A percentile compares a stretch with the other conserved stretches of the same genome.
Evolutionary conservation across 2,329 filamentous ascomycete species (phyloP).

Genomic region (Calonectria hawksworthii): DNA sequence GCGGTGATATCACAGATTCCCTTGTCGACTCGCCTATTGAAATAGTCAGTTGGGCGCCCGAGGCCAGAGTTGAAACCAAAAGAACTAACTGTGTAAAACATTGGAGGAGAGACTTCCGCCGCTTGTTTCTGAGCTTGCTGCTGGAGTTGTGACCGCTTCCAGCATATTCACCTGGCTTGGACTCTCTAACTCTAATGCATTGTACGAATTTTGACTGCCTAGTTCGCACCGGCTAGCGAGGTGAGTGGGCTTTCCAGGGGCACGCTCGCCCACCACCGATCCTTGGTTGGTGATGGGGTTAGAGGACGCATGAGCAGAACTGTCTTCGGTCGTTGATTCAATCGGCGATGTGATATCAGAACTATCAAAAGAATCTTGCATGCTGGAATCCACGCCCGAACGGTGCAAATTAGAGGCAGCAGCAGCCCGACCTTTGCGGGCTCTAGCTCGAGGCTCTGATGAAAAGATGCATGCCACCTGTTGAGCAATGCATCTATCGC

Average conservation of each 20-base stretch:
- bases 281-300: not conserved
- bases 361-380: not conserved
- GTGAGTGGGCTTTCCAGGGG: not conserved
- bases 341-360: not conserved
- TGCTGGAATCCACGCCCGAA: not conserved
- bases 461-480: constrained; percentile 20
- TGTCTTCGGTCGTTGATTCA: not conserved
- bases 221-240: not conserved
- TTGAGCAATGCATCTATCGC: constrained; percentile 25
- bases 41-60: not conserved
- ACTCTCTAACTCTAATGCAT: not conserved
- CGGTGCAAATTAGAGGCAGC: not conserved
- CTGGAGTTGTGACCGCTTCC: not conserved
- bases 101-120: not conserved
- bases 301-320: not conserved
- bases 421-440: not conserved
- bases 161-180: not conserved
- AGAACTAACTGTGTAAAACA: not conserved
- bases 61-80: not conserved
- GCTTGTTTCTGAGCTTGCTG: not conserved
- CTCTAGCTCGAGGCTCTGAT: not conserved
- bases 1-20: not conserved
- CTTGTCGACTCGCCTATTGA: not conserved
- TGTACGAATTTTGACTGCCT: not conserved
- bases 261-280: not conserved